These are phyloP conservation scores for Dactylellina haptotyla DNA, from an alignment of 2,329 filamentous ascomycete genomes.

Conservation along the genomic window DNA sequence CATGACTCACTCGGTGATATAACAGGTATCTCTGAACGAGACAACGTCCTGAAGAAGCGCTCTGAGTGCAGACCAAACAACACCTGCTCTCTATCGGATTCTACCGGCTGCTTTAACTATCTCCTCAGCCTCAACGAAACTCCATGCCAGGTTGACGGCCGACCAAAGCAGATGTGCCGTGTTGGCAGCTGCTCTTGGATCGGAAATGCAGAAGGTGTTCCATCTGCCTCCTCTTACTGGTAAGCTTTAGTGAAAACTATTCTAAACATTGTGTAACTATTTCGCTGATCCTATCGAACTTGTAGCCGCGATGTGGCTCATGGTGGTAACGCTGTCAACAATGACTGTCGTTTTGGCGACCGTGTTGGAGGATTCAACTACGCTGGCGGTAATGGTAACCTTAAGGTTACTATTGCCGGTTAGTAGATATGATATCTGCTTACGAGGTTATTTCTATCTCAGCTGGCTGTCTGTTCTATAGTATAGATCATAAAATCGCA, in stretches of 20 bases:
- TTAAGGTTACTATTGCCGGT: constrained; percentile 18
- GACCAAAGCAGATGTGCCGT: constrained; percentile 6
- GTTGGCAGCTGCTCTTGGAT: constrained; percentile 14
- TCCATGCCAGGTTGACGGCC: neutral
- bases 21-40: constrained; percentile 4
- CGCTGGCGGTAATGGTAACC: constrained; percentile 15
- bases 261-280: neutral
- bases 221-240: neutral
- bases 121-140: constrained; percentile 11
- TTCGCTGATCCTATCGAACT: too few species aligned
- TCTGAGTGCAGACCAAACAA: neutral
- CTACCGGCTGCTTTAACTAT: constrained; percentile 26
- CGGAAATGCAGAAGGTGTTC: constrained; percentile 1
- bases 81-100: neutral
- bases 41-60: constrained; percentile 13
- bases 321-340: constrained; percentile 5
- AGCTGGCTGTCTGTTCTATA: too few species aligned
- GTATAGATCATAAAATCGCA: too few species aligned
- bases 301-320: constrained; percentile 16
- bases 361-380: constrained; percentile 18
- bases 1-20: neutral
- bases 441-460: too few species aligned
- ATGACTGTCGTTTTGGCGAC: neutral
- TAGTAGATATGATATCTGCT: too few species aligned
- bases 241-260: neutral